phyloP scores from a whole-genome alignment of 2,329 filamentous ascomycete species.

The Lasiodiplodia theobromae region DNA sequence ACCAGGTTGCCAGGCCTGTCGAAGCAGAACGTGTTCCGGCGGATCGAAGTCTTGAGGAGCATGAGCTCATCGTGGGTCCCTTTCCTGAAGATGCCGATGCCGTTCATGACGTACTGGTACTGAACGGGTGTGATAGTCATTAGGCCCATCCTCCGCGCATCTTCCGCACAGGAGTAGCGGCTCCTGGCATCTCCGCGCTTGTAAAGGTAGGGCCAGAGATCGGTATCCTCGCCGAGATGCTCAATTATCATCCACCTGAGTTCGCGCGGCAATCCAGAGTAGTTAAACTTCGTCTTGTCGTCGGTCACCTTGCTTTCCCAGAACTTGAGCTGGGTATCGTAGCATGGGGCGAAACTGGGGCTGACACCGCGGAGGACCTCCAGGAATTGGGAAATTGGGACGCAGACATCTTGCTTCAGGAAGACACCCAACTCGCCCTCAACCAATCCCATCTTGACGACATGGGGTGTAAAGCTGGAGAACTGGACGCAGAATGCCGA shows the following conservation, averaged over 20 bases:
- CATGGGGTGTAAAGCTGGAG: not conserved
- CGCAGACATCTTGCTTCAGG: not conserved
- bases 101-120: not conserved
- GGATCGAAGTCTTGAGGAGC: not conserved
- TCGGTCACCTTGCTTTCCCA: not conserved
- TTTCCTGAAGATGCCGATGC: not conserved
- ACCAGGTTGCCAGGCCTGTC: not conserved
- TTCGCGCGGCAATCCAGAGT: not conserved
- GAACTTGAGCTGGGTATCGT: not conserved
- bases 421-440: not conserved
- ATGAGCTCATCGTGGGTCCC: not conserved
- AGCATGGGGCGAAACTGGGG: not conserved
- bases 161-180: too few relatives aligned
- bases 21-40: conserved; percentile 5
- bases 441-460: not conserved
- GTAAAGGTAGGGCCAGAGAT: not conserved
- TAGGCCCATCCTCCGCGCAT: not conserved
- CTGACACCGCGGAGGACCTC: not conserved
- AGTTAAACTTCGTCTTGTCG: conserved; percentile 19
- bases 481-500: not conserved
- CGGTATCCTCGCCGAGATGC: not conserved
- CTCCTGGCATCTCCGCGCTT: not conserved
- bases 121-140: not conserved
- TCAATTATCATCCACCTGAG: conserved; percentile 1
- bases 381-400: not conserved